These are phyloP conservation scores for Bauhinia variegata DNA, from an alignment of 306 rosid genomes.

Conservation along the genomic window DNA sequence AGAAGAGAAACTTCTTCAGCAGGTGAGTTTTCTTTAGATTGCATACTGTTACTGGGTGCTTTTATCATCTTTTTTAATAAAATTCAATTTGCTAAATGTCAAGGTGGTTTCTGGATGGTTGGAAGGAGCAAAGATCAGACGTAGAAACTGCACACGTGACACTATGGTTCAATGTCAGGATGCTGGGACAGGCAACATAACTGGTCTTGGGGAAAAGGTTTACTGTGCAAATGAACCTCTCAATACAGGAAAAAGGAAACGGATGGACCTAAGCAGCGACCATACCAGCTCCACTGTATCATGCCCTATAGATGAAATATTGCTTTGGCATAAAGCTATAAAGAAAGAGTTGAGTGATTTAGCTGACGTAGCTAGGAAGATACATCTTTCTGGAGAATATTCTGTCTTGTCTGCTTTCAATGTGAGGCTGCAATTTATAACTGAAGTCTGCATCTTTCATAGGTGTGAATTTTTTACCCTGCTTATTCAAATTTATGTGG, in stretches of 20 bases:
- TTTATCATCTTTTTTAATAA: slow-evolving; percentile 5
- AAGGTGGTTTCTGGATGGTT: slow-evolving; percentile 44
- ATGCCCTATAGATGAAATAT: slow-evolving; percentile 38
- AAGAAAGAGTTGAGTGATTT: slow-evolving; percentile 36
- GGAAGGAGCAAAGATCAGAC: slow-evolving; percentile 31
- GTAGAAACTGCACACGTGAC: slow-evolving; percentile 23
- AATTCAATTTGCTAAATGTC: slow-evolving; percentile 23
- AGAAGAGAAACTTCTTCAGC: slow-evolving; percentile 41
- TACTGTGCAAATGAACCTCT: slow-evolving; percentile 35
- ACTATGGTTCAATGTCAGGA: slow-evolving; percentile 33
- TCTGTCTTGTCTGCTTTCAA: slow-evolving; percentile 36
- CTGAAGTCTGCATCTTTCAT: slow-evolving; percentile 44
- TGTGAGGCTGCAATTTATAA: slow-evolving; percentile 38
- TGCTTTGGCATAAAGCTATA: slow-evolving; percentile 41
- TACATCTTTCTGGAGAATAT: slow-evolving; percentile 35
- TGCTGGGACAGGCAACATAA: slow-evolving; percentile 3
- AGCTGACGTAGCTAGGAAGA: slow-evolving; percentile 34
- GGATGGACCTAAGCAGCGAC: slow-evolving; percentile 33
- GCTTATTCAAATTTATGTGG: slow-evolving; percentile 8
- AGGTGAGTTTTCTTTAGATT: slow-evolving; percentile 21
- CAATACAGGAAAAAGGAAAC: slow-evolving; percentile 43
- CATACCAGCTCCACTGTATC: slow-evolving; percentile 19
- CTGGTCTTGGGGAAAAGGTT: slow-evolving; percentile 22
- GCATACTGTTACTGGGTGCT: slow-evolving; percentile 1
- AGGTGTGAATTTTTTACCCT: slow-evolving; percentile 30